phyloP scores from a whole-genome alignment of 2,329 filamentous ascomycete genomes.

The Pestalotiopsis sp. region DNA sequence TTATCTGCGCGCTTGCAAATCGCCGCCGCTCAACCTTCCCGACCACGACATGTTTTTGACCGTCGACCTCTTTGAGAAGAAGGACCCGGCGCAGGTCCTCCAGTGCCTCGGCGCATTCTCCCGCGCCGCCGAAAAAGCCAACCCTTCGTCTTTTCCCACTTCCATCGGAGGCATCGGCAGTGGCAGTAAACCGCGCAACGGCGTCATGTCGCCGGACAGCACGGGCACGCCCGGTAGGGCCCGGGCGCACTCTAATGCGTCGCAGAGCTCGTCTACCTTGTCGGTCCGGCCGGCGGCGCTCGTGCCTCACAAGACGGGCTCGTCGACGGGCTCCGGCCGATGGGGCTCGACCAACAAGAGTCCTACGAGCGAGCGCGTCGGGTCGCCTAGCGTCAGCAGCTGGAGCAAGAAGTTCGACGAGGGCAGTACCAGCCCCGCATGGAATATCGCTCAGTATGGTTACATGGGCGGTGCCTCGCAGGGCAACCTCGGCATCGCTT shows the following conservation, averaged over 20 bases:
- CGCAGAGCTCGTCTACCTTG: constrained; percentile 59
- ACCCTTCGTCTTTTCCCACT: constrained; percentile 73
- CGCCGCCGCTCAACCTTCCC: constrained; percentile 81
- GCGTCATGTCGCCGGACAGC: constrained; percentile 65
- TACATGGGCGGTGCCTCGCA: constrained; percentile 98
- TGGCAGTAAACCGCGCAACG: constrained; percentile 57
- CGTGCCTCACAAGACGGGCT: constrained; percentile 53
- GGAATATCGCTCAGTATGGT: constrained; percentile 98
- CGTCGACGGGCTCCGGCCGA: constrained; percentile 52
- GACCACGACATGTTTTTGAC: constrained; percentile 96
- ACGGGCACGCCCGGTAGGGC: constrained; percentile 60
- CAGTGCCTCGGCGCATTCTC: constrained; percentile 94
- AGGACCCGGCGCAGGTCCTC: constrained; percentile 93
- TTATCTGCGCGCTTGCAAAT: constrained; percentile 87
- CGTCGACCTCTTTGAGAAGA: constrained; percentile 92
- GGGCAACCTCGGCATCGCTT: constrained; percentile 90
- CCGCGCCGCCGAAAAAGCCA: constrained; percentile 75
- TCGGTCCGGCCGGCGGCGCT: constrained; percentile 43
- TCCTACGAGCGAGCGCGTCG: constrained; percentile 43
- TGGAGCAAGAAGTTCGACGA: constrained; percentile 91
- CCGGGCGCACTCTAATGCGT: constrained; percentile 58
- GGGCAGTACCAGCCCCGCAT: constrained; percentile 80
- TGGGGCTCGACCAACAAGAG: constrained; percentile 62
- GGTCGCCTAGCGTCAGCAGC: constrained; percentile 70
- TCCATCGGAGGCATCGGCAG: constrained; percentile 66